Percentiles rank a stretch among this genome's conserved stretches.
phyloP scores from a whole-genome alignment of 768 basidiomycete species.

The Dentipellis fragilis region DNA sequence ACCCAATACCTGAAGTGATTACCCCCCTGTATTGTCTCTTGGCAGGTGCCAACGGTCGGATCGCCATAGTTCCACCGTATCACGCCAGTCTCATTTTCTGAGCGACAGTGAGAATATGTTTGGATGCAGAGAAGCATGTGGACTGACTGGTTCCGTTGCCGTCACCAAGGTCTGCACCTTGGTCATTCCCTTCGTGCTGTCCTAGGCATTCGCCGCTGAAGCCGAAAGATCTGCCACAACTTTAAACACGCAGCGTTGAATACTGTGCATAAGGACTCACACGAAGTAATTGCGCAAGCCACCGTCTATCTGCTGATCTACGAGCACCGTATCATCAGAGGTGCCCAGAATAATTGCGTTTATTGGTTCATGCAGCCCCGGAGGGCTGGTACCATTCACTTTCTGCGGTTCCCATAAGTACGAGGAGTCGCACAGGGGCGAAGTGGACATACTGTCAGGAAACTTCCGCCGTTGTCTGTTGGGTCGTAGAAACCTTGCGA shows the following conservation, averaged over 20 bases:
- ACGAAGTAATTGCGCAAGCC: constrained; percentile 76
- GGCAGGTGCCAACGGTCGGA: constrained; percentile 71
- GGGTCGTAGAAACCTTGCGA: constrained; percentile 55
- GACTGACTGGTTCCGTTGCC: constrained; percentile 60
- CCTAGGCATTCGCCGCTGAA: constrained; percentile 78
- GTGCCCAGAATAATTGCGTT: constrained; percentile 73
- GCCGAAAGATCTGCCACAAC: constrained; percentile 45
- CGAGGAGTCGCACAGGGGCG: neutral
- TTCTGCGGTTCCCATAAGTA: neutral
- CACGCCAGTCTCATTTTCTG: constrained; percentile 77
- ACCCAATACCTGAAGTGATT: constrained; percentile 86
- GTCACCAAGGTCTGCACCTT: constrained; percentile 76
- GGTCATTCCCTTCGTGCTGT: constrained; percentile 59
- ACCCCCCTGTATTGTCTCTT: constrained; percentile 79
- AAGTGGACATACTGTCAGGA: constrained; percentile 52
- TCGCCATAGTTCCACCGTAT: constrained; percentile 82
- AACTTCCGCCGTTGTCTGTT: constrained; percentile 43
- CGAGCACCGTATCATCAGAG: constrained; percentile 62
- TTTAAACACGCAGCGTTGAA: neutral
- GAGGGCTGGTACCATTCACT: neutral
- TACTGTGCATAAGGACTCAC: constrained; percentile 32
- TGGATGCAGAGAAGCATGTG: neutral
- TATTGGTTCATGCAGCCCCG: constrained; percentile 54
- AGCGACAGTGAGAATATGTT: neutral
- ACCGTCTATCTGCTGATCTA: constrained; percentile 48